A percentile compares a stretch with the other conserved stretches of the same genome.
These are phyloP conservation scores for Hondaea fermentalgiana DNA, from an alignment of 108 stramenopile species.

Conservation along the genomic window DNA sequence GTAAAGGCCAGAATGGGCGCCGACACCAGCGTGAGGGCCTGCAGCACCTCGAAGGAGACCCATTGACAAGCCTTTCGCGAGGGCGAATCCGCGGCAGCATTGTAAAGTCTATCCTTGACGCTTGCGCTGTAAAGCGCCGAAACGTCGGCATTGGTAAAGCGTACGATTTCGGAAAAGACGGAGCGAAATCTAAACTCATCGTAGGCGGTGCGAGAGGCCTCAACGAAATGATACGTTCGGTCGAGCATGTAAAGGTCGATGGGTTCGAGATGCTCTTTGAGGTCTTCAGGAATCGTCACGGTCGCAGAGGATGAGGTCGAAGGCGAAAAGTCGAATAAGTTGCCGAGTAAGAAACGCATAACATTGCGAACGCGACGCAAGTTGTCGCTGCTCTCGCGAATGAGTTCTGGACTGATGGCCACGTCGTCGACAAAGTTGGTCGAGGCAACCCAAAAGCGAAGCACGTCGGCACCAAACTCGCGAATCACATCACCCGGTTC, in stretches of 20 bases:
- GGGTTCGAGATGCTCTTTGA: conserved; percentile 58
- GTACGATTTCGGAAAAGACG: conserved; percentile 69
- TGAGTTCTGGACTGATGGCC: conserved; percentile 71
- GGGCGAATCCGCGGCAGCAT: conserved; percentile 69
- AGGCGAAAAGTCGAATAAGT: conserved; percentile 77
- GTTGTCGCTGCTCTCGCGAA: conserved; percentile 81
- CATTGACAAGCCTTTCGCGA: conserved; percentile 76
- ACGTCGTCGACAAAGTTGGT: conserved; percentile 93
- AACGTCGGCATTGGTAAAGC: conserved; percentile 78
- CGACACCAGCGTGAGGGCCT: conserved; percentile 70
- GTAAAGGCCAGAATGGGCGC: conserved; percentile 90
- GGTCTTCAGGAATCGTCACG: conserved; percentile 25
- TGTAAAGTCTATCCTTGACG: conserved; percentile 92
- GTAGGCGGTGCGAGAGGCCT: conserved; percentile 75
- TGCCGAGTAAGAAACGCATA: conserved; percentile 84
- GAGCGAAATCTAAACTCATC: conserved; percentile 72
- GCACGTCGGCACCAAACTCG: conserved; percentile 90
- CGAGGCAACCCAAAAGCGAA: conserved; percentile 91
- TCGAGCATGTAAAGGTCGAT: conserved; percentile 93
- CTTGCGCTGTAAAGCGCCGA: conserved; percentile 94
- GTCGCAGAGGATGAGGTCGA: conserved; percentile 38
- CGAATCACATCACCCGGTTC: conserved; percentile 88
- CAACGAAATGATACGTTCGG: conserved; percentile 56
- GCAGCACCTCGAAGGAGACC: conserved; percentile 66
- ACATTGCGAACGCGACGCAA: conserved; percentile 94